Evolutionary conservation across 768 basidiomycete species (phyloP).

Genomic region (Strobilomyces dryophilus): DNA sequence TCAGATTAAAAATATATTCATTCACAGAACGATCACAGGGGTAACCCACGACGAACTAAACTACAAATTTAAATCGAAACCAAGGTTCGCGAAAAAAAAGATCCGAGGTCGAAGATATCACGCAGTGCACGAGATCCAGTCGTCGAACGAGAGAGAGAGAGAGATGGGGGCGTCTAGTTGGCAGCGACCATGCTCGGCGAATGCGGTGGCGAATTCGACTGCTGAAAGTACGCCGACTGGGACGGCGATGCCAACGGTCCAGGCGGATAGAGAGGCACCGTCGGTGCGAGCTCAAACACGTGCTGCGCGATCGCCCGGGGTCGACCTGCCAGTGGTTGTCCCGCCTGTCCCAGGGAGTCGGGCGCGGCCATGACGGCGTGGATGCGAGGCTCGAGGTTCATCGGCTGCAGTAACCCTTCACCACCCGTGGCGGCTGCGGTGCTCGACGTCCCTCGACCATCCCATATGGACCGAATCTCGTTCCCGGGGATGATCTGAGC

Average conservation of each 20-base stretch:
- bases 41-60: no score
- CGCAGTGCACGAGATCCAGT: no score
- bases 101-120: no score
- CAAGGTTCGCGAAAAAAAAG: no score
- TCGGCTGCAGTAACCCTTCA: slow-evolving; percentile 36
- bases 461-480: slow-evolving; percentile 86
- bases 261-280: slow-evolving; percentile 35
- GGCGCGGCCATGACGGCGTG: slow-evolving; percentile 80
- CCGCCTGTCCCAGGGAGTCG: slow-evolving; percentile 35
- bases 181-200: slow-evolving; percentile 42
- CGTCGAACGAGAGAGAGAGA: neutral
- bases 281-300: slow-evolving; percentile 68
- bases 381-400: slow-evolving; percentile 75
- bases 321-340: slow-evolving; percentile 30
- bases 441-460: slow-evolving; percentile 56
- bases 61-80: no score
- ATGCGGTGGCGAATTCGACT: slow-evolving; percentile 50
- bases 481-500: slow-evolving; percentile 79
- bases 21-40: no score
- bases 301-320: slow-evolving; percentile 59
- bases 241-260: slow-evolving; percentile 52
- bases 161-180: neutral
- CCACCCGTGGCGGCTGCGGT: slow-evolving; percentile 22
- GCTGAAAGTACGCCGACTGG: slow-evolving; percentile 48
- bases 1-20: no score